Evolutionary conservation across 495 filamentous ascomycete genomes (phyloP).

Genomic region (Parathielavia appendiculata): DNA sequence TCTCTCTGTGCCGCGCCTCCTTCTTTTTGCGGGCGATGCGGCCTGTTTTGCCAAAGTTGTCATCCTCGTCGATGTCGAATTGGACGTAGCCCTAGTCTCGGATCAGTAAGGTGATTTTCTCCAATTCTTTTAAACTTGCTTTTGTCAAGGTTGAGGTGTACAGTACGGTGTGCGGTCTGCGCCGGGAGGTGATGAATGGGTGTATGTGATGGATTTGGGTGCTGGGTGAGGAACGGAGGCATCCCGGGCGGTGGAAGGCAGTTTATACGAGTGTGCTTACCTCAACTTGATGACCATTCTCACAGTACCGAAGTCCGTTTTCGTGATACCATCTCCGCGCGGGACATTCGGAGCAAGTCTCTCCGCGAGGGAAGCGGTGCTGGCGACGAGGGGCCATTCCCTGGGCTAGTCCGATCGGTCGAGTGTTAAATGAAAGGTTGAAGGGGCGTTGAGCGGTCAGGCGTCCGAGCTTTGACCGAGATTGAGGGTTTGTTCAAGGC

Average conservation of each 20-base stretch:
- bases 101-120: background rate
- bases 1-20: conserved; percentile 51
- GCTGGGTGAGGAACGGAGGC: too few relatives aligned
- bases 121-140: background rate
- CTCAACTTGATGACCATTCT: conserved; percentile 50
- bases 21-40: conserved; percentile 39
- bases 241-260: background rate
- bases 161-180: background rate
- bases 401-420: background rate
- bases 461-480: background rate
- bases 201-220: too few relatives aligned
- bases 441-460: background rate
- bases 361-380: conserved; percentile 35
- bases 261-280: conserved; percentile 21
- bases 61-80: conserved; percentile 65
- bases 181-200: background rate
- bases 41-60: conserved; percentile 64
- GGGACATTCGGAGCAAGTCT: conserved; percentile 46
- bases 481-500: too few relatives aligned
- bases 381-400: conserved; percentile 14
- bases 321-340: conserved; percentile 45
- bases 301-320: conserved; percentile 48
- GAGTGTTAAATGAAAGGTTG: background rate
- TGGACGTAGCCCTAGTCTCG: conserved; percentile 41
- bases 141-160: background rate